Evolutionary conservation across 2,329 filamentous ascomycete genomes (phyloP).

Genomic region (Spiromastix sp.): DNA sequence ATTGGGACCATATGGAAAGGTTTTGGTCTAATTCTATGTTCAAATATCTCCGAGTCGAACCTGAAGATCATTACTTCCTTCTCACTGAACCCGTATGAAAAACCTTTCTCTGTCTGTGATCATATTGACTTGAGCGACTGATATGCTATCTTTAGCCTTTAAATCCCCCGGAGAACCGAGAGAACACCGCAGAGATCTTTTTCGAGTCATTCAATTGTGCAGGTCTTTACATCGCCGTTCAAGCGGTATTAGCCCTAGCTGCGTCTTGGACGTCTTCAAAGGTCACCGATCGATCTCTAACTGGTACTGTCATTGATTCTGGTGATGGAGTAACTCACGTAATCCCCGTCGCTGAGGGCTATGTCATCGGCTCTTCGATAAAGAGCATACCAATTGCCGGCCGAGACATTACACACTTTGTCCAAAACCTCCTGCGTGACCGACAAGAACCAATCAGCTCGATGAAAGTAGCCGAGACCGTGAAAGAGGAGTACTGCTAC

Average conservation of each 20-base stretch:
- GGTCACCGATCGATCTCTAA: conserved; percentile 89
- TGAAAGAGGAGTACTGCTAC: conserved; percentile 98
- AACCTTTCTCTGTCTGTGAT: conserved; percentile 1
- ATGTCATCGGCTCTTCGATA: conserved; percentile 97
- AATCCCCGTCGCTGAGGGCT: conserved; percentile 95
- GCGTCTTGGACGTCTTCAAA: conserved; percentile 99
- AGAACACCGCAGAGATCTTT: conserved; percentile 99
- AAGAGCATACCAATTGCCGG: conserved; percentile 98
- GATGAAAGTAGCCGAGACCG: conserved; percentile 92
- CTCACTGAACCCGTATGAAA: conserved; percentile 81
- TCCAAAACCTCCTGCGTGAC: conserved; percentile 90
- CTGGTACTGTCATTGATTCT: conserved; percentile 95
- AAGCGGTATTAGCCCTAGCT: conserved; percentile 89
- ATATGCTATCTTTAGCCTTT: conserved; percentile 54
- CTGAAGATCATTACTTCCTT: conserved; percentile 97
- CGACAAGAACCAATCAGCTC: conserved; percentile 94
- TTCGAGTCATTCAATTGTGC: conserved; percentile 99
- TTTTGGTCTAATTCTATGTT: conserved; percentile 99
- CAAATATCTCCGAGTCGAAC: conserved; percentile 96
- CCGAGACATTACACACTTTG: conserved; percentile 97
- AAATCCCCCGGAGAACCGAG: conserved; percentile 96
- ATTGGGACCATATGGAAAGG: conserved; percentile 99
- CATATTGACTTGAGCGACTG: neutral
- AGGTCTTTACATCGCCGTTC: conserved; percentile 95
- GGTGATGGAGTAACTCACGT: conserved; percentile 98